Evolutionary conservation across 2,329 filamentous ascomycete genomes (phyloP), one percentile per base, ranked within the genome.

Genomic region (Sphaerostilbella broomeana): DNA sequence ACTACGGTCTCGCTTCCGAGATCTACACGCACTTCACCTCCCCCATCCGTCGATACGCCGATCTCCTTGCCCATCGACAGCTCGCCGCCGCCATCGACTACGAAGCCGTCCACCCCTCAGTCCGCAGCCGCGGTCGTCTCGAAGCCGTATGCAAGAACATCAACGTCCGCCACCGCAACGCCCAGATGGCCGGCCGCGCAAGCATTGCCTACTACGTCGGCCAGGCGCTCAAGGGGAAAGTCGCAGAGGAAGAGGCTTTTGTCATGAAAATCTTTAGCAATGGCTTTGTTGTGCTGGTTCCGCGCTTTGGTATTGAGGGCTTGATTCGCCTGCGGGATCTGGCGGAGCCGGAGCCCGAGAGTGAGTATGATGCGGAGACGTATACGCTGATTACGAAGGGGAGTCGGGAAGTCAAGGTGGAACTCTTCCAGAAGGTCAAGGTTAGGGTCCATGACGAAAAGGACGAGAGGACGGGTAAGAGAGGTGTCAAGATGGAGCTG

Each of bases 11-110:
- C 24, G 94, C 94, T 1, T 88, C 84, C 4, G 86, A 94, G 55
- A 98, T 98, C 59, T 98, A 98, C 69, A 98, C 92, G 2, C 92
- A 98, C 63, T 98, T 98, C 65, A 98, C 92, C 0, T 94, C 86
- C 4, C 94, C 92, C 4, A 98, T 98, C 59, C 85, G 92, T 43
- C 86, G 94, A 20, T 98, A 98, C 60, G 90, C 90, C n/a, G 92
- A 98, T 67, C 75, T 98, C 3, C 80, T 95, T 40, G 90, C 87
- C 5, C 90, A 98, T 62, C 77, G 90, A 11, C 92, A 98, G 68
- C 81, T 98, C 37, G 90, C 92, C 0, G 90, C 92, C 8, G 89
- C 92, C 20, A 97, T 98, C 56, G 86, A 84, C 43, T 97, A 97
- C 68, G 89, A 89, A 67, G 71, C 81, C 26, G 73, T 92, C n/a